Evolutionary conservation across 345 rosid genomes (phyloP).

Genomic region (Psidium friedrichsthalianum): DNA sequence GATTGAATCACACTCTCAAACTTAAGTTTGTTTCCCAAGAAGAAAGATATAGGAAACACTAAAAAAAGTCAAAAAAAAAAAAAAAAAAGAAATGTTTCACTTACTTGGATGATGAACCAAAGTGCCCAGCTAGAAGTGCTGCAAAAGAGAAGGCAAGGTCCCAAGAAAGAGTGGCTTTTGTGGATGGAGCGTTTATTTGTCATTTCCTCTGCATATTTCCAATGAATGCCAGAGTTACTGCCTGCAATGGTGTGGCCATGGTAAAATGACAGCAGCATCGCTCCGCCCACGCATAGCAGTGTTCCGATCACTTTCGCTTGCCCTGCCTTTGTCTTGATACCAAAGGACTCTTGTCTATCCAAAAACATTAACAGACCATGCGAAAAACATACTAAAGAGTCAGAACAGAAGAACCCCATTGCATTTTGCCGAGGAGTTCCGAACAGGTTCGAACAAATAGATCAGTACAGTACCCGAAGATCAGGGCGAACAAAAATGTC

Average conservation of each 20-base stretch:
- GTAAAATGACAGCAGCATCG: slow-evolving; percentile 86
- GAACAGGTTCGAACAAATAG: neutral
- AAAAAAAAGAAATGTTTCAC: neutral
- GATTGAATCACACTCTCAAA: neutral
- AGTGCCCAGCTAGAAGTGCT: slow-evolving; percentile 54
- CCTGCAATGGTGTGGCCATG: slow-evolving; percentile 50
- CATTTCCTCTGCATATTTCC: slow-evolving; percentile 50
- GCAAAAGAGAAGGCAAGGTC: slow-evolving; percentile 48
- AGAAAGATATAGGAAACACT: neutral
- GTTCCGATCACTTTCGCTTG: slow-evolving; percentile 83
- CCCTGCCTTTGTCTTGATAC: slow-evolving; percentile 49
- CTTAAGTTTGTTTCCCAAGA: neutral
- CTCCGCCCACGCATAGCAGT: slow-evolving; percentile 67
- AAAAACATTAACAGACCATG: neutral
- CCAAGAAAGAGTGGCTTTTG: slow-evolving; percentile 39
- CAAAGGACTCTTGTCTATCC: slow-evolving; percentile 60
- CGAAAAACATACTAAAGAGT: no score
- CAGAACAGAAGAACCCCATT: no score
- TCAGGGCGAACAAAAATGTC: slow-evolving; percentile 67
- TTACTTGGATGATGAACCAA: slow-evolving; percentile 76
- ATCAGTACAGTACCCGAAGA: slow-evolving; percentile 36
- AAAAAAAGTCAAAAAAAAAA: neutral
- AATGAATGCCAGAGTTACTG: slow-evolving; percentile 60
- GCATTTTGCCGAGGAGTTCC: neutral
- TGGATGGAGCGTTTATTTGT: slow-evolving; percentile 1